phyloP scores from a whole-genome alignment of 441 rosid genomes.

The Eruca vesicaria region DNA sequence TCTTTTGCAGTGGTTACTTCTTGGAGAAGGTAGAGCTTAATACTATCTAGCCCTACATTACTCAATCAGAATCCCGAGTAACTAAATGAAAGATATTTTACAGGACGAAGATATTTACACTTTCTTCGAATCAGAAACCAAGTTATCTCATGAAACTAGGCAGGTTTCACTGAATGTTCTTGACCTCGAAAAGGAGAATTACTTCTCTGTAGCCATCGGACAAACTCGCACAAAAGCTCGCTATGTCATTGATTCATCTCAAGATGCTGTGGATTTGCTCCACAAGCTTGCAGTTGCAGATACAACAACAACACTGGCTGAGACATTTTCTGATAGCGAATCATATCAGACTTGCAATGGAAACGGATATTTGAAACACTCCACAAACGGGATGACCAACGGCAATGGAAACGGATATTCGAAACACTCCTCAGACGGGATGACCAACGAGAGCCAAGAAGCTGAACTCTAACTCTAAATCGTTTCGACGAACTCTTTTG shows the following conservation, averaged over 20 bases:
- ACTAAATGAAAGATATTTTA: background rate
- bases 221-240: slow-evolving; percentile 66
- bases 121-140: slow-evolving; percentile 65
- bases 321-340: background rate
- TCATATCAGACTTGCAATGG: background rate
- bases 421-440: background rate
- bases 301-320: background rate
- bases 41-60: background rate
- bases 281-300: slow-evolving; percentile 47
- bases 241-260: slow-evolving; percentile 55
- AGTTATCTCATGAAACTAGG: slow-evolving; percentile 27
- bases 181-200: slow-evolving; percentile 81
- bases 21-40: slow-evolving; percentile 62
- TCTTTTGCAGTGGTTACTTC: slow-evolving; percentile 81
- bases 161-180: slow-evolving; percentile 64
- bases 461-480: background rate
- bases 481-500: background rate
- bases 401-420: background rate
- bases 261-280: slow-evolving; percentile 66
- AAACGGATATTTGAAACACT: background rate
- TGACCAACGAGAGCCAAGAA: background rate
- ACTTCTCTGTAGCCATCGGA: slow-evolving; percentile 73
- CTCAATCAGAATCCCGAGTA: background rate
- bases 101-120: slow-evolving; percentile 88
- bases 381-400: background rate